phyloP scores from a whole-genome alignment of 371 early-diverging fungal species.

The Rhizopus stolonifer region DNA sequence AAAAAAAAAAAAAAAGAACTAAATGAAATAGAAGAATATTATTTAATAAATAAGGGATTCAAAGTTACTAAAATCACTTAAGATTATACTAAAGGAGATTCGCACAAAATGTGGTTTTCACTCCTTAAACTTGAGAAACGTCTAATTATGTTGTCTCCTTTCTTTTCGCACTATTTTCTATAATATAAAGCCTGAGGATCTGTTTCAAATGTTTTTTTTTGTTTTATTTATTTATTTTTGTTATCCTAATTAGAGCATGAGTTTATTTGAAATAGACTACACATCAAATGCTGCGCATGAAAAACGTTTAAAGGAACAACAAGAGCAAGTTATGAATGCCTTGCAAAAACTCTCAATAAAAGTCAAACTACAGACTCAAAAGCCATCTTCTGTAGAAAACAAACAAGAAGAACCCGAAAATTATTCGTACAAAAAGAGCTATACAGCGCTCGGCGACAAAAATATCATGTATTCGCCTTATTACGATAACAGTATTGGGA shows the following conservation, averaged over 20 bases:
- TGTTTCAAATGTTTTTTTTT: no score
- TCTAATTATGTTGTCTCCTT: no score
- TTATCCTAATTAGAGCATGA: conserved; percentile 6
- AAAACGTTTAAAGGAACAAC: conserved; percentile 15
- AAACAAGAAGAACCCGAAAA: not conserved
- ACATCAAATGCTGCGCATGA: conserved; percentile 10
- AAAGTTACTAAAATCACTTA: no score
- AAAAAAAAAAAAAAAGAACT: no score
- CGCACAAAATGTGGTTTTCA: no score
- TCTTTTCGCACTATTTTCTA: no score
- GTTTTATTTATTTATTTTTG: no score
- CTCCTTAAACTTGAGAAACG: no score
- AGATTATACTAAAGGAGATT: no score
- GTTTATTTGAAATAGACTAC: conserved; percentile 21
- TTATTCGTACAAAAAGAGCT: not conserved
- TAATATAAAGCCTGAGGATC: no score
- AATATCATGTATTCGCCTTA: not conserved
- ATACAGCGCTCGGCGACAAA: not conserved
- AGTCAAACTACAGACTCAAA: not conserved
- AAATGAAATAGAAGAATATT: no score
- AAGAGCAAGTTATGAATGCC: conserved; percentile 15
- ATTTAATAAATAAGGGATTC: no score
- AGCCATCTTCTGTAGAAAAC: not conserved
- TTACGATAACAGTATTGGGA: not conserved
- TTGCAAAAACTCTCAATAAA: conserved; percentile 16